Conservation (phyloP, 1,139 yeast genomes). For the Meyerozyma carpophila region DNA sequence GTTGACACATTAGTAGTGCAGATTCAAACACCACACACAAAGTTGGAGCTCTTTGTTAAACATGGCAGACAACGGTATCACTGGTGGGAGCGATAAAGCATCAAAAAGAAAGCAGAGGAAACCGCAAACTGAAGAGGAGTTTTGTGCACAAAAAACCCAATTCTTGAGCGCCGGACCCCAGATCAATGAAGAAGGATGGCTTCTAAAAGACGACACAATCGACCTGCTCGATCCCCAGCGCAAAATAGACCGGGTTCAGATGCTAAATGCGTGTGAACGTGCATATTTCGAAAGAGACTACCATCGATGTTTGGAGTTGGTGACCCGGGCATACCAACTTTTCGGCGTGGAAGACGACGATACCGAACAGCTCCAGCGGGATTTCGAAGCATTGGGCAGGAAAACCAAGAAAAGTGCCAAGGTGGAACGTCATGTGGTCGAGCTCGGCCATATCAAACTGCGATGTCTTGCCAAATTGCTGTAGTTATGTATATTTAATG, state of each 20-base stretch:
- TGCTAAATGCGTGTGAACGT: constrained; percentile 43
- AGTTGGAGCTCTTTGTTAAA: too few species aligned
- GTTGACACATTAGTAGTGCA: background rate
- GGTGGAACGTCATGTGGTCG: constrained; percentile 42
- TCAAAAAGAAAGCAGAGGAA: constrained; percentile 30
- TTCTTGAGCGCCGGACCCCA: constrained; percentile 48
- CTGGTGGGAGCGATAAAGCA: background rate
- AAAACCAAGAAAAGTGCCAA: constrained; percentile 28
- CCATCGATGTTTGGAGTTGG: constrained; percentile 32
- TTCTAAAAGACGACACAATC: constrained; percentile 23
- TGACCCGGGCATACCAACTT: constrained; percentile 22
- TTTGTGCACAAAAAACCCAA: constrained; percentile 34
- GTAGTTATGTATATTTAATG: background rate
- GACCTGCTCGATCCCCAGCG: constrained; percentile 17
- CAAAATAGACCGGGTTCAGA: constrained; percentile 30
- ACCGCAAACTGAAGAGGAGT: constrained; percentile 56
- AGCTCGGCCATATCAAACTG: constrained; percentile 37
- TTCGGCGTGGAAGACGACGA: constrained; percentile 24
- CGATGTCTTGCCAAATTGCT: constrained; percentile 22
- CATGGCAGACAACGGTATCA: background rate
- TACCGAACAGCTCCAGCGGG: constrained; percentile 15
- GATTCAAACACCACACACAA: too few species aligned
- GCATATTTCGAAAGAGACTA: constrained; percentile 47
- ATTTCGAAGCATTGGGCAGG: constrained; percentile 20
- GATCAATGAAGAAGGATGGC: constrained; percentile 43